A percentile compares a stretch with the other conserved stretches of the same genome.
phyloP scores from a whole-genome alignment of 2,329 filamentous ascomycete genomes.

The Hysterium pulicare region DNA sequence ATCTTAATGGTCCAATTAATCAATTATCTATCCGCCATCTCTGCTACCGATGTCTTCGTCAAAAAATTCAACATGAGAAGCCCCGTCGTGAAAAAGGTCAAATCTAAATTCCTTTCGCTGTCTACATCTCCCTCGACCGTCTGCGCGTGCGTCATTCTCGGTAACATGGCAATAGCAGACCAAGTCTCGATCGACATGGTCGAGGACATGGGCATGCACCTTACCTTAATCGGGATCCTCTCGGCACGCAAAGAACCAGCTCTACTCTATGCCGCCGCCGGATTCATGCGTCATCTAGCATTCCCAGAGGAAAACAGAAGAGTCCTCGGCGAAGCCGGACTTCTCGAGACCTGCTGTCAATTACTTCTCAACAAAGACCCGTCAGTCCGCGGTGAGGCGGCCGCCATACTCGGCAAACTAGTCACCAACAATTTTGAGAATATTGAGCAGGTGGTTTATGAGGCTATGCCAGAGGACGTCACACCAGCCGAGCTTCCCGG shows the following conservation, averaged over 20 bases:
- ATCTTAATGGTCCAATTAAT: constrained; percentile 30
- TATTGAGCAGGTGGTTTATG: constrained; percentile 26
- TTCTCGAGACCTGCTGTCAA: constrained; percentile 27
- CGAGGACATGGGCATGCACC: constrained; percentile 27
- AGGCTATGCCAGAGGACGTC: constrained; percentile 14
- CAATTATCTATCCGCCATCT: constrained; percentile 29
- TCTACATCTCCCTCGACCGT: constrained; percentile 25
- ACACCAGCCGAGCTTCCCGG: constrained; percentile 9
- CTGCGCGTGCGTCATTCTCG: constrained; percentile 36
- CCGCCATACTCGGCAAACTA: constrained; percentile 32
- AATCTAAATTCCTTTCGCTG: constrained; percentile 20
- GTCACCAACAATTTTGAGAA: constrained; percentile 30
- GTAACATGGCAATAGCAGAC: constrained; percentile 37
- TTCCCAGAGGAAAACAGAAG: constrained; percentile 32
- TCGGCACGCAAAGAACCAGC: constrained; percentile 23
- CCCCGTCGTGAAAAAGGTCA: constrained; percentile 25
- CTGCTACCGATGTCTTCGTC: constrained; percentile 32
- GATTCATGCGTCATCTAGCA: constrained; percentile 34
- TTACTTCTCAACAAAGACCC: constrained; percentile 27
- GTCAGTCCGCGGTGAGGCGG: constrained; percentile 33
- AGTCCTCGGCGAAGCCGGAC: constrained; percentile 26
- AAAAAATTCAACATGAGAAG: constrained; percentile 22
- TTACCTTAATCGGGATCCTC: constrained; percentile 27
- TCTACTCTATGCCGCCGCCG: constrained; percentile 34
- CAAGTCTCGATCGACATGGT: constrained; percentile 33